Conservation (phyloP, 2,329 filamentous ascomycete species). For the Xylaria sp. region DNA sequence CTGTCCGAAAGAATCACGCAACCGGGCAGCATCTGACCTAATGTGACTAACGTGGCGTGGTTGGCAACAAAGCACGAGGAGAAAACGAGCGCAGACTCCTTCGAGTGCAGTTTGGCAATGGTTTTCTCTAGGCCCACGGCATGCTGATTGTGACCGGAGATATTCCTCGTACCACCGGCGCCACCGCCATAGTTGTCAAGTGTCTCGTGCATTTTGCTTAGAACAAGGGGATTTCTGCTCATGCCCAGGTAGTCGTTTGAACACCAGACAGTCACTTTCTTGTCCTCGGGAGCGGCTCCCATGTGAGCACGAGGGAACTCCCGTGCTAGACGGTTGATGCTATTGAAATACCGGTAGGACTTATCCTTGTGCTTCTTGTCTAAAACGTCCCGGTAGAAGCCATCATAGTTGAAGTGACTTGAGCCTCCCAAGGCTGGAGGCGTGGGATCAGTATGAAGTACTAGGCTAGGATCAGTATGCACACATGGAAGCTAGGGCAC, state of each 20-base stretch:
- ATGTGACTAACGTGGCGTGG: slow-evolving; percentile 91
- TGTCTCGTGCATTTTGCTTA: slow-evolving; percentile 92
- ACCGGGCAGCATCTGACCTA: slow-evolving; percentile 93
- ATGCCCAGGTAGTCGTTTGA: slow-evolving; percentile 99
- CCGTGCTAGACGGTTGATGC: slow-evolving; percentile 97
- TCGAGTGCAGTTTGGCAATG: slow-evolving; percentile 87
- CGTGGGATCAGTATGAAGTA: background rate
- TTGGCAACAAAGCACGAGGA: slow-evolving; percentile 98
- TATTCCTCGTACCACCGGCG: slow-evolving; percentile 95
- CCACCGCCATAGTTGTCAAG: slow-evolving; percentile 94
- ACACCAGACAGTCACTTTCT: slow-evolving; percentile 96
- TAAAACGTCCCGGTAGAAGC: slow-evolving; percentile 85
- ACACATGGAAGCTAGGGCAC: background rate
- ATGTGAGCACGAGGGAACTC: slow-evolving; percentile 94
- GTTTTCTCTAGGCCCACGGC: slow-evolving; percentile 85
- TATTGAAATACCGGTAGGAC: slow-evolving; percentile 99
- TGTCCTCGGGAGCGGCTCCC: slow-evolving; percentile 73
- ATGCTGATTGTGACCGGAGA: slow-evolving; percentile 96
- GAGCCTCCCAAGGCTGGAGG: background rate
- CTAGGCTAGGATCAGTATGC: background rate
- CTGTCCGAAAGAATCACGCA: slow-evolving; percentile 97
- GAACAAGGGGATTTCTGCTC: slow-evolving; percentile 87
- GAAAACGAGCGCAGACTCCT: slow-evolving; percentile 92
- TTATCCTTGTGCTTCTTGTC: slow-evolving; percentile 99
- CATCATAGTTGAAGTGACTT: slow-evolving; percentile 87